phyloP scores from a whole-genome alignment of 2,329 filamentous ascomycete species.

The Pestalotiopsis sp. region DNA sequence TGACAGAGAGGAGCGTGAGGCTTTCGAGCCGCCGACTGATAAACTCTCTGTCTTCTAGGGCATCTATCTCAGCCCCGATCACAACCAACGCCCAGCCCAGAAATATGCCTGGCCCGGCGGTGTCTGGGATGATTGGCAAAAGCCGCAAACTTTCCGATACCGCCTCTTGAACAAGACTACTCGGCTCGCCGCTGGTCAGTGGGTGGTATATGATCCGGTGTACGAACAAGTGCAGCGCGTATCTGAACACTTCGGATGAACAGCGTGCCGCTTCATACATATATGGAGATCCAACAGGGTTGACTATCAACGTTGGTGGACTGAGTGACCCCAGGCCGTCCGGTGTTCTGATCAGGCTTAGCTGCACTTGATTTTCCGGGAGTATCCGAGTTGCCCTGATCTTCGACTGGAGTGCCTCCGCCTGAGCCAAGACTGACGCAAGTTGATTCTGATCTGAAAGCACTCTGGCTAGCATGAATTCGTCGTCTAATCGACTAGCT shows the following conservation, averaged over 20 bases:
- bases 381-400: not conserved
- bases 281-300: not conserved
- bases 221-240: slow-evolving; percentile 6
- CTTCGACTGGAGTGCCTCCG: not conserved
- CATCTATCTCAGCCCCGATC: slow-evolving; percentile 5
- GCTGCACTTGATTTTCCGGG: not conserved
- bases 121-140: slow-evolving; percentile 8
- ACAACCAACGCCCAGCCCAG: slow-evolving; percentile 12
- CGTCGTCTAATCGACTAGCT: not conserved
- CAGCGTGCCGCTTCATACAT: slow-evolving; percentile 5
- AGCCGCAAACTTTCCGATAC: not conserved
- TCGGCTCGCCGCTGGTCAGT: not conserved
- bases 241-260: slow-evolving; percentile 6
- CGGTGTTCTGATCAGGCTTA: not conserved
- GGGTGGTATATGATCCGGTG: slow-evolving; percentile 9
- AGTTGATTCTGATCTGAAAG: not conserved
- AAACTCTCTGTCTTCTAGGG: not conserved
- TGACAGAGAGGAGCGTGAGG: slow-evolving; percentile 3
- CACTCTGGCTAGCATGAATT: not conserved
- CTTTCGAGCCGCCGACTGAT: slow-evolving; percentile 8
- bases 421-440: not conserved
- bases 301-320: not conserved
- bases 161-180: not conserved
- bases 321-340: not conserved
- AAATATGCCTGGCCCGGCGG: not conserved